A percentile compares a stretch with the other conserved stretches of the same genome.
Evolutionary conservation across 106 monocot genomes (phyloP).

Genomic region (Dendrobium officinale): DNA sequence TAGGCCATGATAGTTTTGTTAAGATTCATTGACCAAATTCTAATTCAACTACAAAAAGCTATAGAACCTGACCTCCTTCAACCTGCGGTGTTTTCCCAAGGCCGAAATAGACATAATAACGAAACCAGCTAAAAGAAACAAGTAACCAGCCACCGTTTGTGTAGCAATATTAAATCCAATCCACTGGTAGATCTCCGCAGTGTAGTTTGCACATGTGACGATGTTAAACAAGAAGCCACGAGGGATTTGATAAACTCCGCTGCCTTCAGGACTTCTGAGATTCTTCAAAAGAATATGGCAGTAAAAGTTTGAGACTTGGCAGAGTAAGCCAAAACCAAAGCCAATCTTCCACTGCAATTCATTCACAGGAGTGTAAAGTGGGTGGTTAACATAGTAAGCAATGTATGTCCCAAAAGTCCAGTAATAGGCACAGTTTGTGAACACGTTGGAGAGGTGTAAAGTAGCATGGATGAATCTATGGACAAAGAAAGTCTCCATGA

Average conservation of each 20-base stretch:
- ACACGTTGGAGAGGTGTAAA: slow-evolving; percentile 87
- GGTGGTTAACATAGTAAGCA: slow-evolving; percentile 87
- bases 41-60: not conserved
- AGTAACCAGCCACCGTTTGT: slow-evolving; percentile 78
- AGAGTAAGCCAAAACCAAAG: slow-evolving; percentile 63
- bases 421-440: slow-evolving; percentile 91
- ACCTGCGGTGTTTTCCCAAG: slow-evolving; percentile 53
- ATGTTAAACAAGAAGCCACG: slow-evolving; percentile 79
- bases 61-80: slow-evolving; percentile 57
- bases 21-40: not conserved
- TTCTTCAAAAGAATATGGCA: slow-evolving; percentile 77
- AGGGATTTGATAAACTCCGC: slow-evolving; percentile 79
- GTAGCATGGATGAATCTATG: slow-evolving; percentile 97
- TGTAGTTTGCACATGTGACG: slow-evolving; percentile 85
- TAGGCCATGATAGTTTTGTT: not conserved
- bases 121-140: slow-evolving; percentile 67
- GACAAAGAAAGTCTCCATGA: slow-evolving; percentile 91
- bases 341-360: slow-evolving; percentile 79
- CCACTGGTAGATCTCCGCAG: slow-evolving; percentile 96
- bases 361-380: slow-evolving; percentile 67
- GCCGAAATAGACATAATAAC: slow-evolving; percentile 85
- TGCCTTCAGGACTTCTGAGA: slow-evolving; percentile 65
- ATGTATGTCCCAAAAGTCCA: slow-evolving; percentile 86
- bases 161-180: slow-evolving; percentile 87
- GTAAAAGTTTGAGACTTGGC: slow-evolving; percentile 81